A percentile compares a stretch with the other conserved stretches of the same genome.
Evolutionary conservation across 306 rosid genomes (phyloP).

Genomic region (Sechiopsis laciniata): DNA sequence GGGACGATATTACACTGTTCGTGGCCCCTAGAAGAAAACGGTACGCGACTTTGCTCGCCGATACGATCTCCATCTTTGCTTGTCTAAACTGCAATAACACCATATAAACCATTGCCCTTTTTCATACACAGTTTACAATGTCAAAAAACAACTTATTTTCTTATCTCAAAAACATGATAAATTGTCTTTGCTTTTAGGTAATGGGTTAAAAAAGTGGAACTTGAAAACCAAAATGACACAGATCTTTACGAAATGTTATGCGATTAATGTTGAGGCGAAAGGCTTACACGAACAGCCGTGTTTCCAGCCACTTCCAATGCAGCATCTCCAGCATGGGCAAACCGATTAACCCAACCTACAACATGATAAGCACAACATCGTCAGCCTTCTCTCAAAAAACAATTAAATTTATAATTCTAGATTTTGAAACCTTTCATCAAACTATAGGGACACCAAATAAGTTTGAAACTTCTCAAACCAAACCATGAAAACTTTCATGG

Average conservation of each 20-base stretch:
- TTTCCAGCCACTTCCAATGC: slow-evolving; percentile 97
- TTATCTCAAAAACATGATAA: too few species aligned
- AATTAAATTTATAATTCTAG: too few species aligned
- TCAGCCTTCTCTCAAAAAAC: slow-evolving; percentile 2
- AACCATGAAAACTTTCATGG: too few species aligned
- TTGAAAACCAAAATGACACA: too few species aligned
- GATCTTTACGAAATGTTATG: neutral
- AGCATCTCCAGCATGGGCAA: slow-evolving; percentile 98
- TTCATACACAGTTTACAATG: neutral
- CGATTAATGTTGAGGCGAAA: neutral
- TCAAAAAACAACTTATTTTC: too few species aligned
- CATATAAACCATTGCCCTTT: neutral
- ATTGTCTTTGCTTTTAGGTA: too few species aligned
- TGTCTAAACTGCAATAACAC: slow-evolving; percentile 70
- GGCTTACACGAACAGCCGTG: slow-evolving; percentile 75
- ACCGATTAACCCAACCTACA: slow-evolving; percentile 98
- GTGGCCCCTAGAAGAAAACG: slow-evolving; percentile 72
- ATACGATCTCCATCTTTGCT: slow-evolving; percentile 83
- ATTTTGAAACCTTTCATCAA: too few species aligned
- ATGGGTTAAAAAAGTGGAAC: too few species aligned
- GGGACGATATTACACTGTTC: slow-evolving; percentile 41
- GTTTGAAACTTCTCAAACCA: neutral
- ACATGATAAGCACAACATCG: slow-evolving; percentile 19
- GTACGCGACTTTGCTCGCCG: slow-evolving; percentile 95
- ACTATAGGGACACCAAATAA: too few species aligned